phyloP scores from a whole-genome alignment of 2,329 filamentous ascomycete genomes.

The Curvularia verruculosa region DNA sequence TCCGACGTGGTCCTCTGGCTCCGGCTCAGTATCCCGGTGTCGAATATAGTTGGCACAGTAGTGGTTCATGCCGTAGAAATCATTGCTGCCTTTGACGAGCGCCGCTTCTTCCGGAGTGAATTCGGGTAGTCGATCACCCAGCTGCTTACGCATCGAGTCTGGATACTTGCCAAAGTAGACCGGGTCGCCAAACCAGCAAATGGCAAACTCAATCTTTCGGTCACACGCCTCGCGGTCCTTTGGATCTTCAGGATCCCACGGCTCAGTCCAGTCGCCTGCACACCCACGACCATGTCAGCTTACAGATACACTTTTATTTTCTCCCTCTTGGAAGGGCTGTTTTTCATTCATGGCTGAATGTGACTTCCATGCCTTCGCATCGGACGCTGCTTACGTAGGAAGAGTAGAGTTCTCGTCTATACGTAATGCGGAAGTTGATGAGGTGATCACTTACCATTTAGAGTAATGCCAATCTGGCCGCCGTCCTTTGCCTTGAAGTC shows the following conservation, averaged over 20 bases:
- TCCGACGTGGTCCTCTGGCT: conserved; percentile 72
- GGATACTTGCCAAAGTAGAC: conserved; percentile 86
- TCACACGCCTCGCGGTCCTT: conserved; percentile 75
- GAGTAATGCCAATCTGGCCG: conserved; percentile 84
- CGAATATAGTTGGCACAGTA: conserved; percentile 89
- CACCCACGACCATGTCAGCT: conserved; percentile 23
- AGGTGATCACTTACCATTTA: conserved; percentile 67
- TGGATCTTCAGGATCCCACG: conserved; percentile 79
- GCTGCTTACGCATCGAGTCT: conserved; percentile 79
- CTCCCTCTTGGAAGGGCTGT: background rate
- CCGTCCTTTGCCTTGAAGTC: conserved; percentile 76
- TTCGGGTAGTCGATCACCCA: conserved; percentile 75
- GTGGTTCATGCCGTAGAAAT: conserved; percentile 95
- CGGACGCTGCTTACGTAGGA: conserved; percentile 14
- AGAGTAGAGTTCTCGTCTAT: conserved; percentile 15
- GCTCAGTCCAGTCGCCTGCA: conserved; percentile 75
- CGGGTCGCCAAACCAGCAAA: conserved; percentile 87
- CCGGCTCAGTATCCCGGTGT: conserved; percentile 67
- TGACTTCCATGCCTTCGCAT: conserved; percentile 1
- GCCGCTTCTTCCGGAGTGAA: conserved; percentile 75
- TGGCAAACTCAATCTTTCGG: conserved; percentile 85
- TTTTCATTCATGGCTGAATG: background rate
- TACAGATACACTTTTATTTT: background rate
- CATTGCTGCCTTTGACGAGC: conserved; percentile 83
- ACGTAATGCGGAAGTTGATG: conserved; percentile 20